Evolutionary conservation across 2,329 filamentous ascomycete genomes (phyloP).

Genomic region (Sclerotinia trifoliorum): DNA sequence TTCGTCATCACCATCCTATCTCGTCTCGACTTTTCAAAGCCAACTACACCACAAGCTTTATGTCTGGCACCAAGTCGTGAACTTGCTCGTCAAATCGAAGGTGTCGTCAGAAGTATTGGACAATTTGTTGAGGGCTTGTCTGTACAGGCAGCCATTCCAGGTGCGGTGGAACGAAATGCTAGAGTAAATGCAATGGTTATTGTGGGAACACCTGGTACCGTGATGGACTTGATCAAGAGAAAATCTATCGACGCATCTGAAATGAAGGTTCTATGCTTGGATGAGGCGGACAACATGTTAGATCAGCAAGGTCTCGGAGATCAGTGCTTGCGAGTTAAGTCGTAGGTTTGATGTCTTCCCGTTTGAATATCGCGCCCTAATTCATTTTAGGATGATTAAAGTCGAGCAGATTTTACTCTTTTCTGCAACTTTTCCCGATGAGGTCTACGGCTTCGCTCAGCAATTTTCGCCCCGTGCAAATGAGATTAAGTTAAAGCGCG

Average conservation of each 20-base stretch:
- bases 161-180: constrained; percentile 66
- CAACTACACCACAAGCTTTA: constrained; percentile 74
- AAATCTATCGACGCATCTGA: constrained; percentile 68
- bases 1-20: constrained; percentile 91
- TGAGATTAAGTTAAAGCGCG: constrained; percentile 80
- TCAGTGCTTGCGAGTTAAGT: constrained; percentile 87
- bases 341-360: constrained; percentile 52
- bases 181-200: constrained; percentile 75
- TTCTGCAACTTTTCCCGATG: constrained; percentile 91
- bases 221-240: constrained; percentile 80
- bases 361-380: constrained; percentile 25
- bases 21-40: constrained; percentile 71
- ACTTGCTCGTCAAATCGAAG: constrained; percentile 89
- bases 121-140: constrained; percentile 74
- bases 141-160: constrained; percentile 80
- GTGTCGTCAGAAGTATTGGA: constrained; percentile 80
- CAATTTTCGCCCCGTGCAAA: constrained; percentile 85
- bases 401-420: constrained; percentile 88
- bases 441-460: constrained; percentile 79
- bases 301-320: constrained; percentile 94
- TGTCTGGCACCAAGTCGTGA: constrained; percentile 91
- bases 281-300: constrained; percentile 98
- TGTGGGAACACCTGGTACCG: constrained; percentile 91
- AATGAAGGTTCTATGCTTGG: constrained; percentile 82
- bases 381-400: constrained; percentile 59